Evolutionary conservation across 2,329 filamentous ascomycete genomes (phyloP), one percentile per base, ranked within the genome.

Genomic region (Polytolypa hystricis): DNA sequence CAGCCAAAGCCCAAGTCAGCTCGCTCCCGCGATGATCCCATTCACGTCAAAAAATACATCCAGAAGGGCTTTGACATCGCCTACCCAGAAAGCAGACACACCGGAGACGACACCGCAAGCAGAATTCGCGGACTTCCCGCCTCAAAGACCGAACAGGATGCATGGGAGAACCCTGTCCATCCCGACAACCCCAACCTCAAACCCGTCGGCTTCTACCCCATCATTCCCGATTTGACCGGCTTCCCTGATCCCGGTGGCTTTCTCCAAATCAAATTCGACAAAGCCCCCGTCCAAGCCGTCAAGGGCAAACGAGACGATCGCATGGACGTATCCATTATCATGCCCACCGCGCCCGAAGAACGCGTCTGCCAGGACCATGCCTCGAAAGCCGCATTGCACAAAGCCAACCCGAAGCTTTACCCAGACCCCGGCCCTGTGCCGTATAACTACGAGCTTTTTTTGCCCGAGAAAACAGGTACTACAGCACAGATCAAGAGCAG

Each of bases 1-100:
- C 30, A 40, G 17, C 33, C 41, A 16, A 49, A 43, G 16, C 47
- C 56, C 30, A 62, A 54, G 40, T 43, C 44, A 9, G 63, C 61
- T 42, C 46, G 48, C 25, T 60, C 51, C 6, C 60, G 59, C 43
- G 74, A 79, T 42, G 73, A 79, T 47, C 74, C 74, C 1, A 62
- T 69, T 39, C 71, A 77, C 47, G 71, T 79, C 48, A 67, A 75
- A 46, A 67, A 74, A 43, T 68, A 73, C 43, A 70, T 78, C 33
- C 57, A 71, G 41, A 79, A 79, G 50, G 73, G 73, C 38, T 80
- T 79, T 53, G 73, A 79, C 51, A 63, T 79, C 38, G 75, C 75
- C 9, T 75, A 79, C 48, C 76, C 76, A 1, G 54, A 67, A 35
- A 75, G 75, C 50, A 71, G 69, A 37, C 71, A 75, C 55, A 66